A percentile compares a stretch with the other conserved stretches of the same genome.
phyloP scores from a whole-genome alignment of 306 rosid species.

The Casuarina equisetifolia region DNA sequence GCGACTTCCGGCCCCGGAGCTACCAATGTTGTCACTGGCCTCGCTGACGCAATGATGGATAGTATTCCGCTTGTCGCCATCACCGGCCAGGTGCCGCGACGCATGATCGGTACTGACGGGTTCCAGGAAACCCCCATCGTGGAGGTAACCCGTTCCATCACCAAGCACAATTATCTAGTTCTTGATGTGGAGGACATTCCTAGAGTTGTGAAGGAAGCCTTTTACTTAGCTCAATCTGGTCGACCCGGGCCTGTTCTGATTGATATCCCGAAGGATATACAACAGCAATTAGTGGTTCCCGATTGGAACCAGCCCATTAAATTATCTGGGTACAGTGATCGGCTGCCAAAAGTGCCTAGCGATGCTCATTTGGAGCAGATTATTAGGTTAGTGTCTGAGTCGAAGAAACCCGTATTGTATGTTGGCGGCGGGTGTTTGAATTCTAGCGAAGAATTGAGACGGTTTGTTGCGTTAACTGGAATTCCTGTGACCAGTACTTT shows the following conservation, averaged over 20 bases:
- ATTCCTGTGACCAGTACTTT: constrained; percentile 83
- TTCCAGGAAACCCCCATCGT: constrained; percentile 92
- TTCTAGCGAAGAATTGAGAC: constrained; percentile 59
- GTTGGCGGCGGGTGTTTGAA: constrained; percentile 89
- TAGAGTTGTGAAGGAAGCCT: constrained; percentile 66
- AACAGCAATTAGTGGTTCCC: constrained; percentile 83
- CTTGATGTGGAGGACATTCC: constrained; percentile 92
- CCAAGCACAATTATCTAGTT: constrained; percentile 88
- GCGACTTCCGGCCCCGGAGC: constrained; percentile 98
- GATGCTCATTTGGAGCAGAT: constrained; percentile 55
- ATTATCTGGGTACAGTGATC: constrained; percentile 55
- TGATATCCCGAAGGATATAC: constrained; percentile 83
- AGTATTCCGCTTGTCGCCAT: constrained; percentile 75
- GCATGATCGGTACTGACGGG: constrained; percentile 93
- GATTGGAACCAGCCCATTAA: constrained; percentile 53
- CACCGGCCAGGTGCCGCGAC: constrained; percentile 85
- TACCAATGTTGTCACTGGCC: constrained; percentile 82
- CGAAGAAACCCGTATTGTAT: constrained; percentile 76
- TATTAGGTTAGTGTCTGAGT: constrained; percentile 50
- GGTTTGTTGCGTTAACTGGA: constrained; percentile 66
- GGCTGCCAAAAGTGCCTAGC: constrained; percentile 57
- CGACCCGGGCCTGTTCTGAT: constrained; percentile 84
- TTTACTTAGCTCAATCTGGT: constrained; percentile 70
- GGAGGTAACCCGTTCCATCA: constrained; percentile 84
- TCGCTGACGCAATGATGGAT: constrained; percentile 77